These are phyloP conservation scores for Tilletia horrida DNA, from an alignment of 1,284 basidiomycete genomes.

Conservation along the genomic window DNA sequence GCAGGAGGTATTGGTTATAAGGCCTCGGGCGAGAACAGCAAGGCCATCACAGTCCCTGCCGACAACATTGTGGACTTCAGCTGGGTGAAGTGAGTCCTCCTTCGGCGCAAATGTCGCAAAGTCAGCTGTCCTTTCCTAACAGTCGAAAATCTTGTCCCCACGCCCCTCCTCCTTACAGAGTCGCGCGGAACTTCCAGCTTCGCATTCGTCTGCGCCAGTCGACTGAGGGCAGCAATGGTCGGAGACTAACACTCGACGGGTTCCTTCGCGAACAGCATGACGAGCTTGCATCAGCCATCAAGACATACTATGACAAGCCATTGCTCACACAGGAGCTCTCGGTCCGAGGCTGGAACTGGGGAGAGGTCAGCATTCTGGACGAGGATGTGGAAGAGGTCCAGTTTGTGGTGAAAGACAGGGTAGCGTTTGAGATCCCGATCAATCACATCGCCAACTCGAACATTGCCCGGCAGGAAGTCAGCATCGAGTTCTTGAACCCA, in stretches of 20 bases:
- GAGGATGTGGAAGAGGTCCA: constrained; percentile 92
- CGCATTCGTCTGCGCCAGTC: constrained; percentile 67
- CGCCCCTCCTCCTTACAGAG: constrained; percentile 60
- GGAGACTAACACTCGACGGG: constrained; percentile 80
- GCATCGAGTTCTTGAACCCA: constrained; percentile 78
- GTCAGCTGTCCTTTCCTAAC: not conserved
- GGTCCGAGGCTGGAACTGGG: constrained; percentile 99
- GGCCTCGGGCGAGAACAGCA: constrained; percentile 26
- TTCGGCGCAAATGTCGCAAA: not conserved
- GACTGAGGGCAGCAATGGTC: constrained; percentile 61
- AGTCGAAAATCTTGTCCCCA: not conserved
- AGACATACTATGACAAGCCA: constrained; percentile 72
- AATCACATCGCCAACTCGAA: constrained; percentile 89
- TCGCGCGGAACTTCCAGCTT: constrained; percentile 87
- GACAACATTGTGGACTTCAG: constrained; percentile 45
- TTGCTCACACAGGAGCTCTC: constrained; percentile 83
- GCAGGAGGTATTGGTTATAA: constrained; percentile 52
- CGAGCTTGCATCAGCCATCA: constrained; percentile 50
- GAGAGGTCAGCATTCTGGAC: constrained; percentile 59
- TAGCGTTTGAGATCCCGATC: constrained; percentile 86
- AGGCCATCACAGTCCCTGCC: constrained; percentile 46
- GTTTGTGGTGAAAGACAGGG: constrained; percentile 86
- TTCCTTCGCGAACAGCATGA: constrained; percentile 75
- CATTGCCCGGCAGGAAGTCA: constrained; percentile 95
- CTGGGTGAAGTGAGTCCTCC: constrained; percentile 33